Evolutionary conservation across 805 yeast genomes (phyloP), one percentile per base, ranked within the genome.

Genomic region (Metschnikowia orientalis): DNA sequence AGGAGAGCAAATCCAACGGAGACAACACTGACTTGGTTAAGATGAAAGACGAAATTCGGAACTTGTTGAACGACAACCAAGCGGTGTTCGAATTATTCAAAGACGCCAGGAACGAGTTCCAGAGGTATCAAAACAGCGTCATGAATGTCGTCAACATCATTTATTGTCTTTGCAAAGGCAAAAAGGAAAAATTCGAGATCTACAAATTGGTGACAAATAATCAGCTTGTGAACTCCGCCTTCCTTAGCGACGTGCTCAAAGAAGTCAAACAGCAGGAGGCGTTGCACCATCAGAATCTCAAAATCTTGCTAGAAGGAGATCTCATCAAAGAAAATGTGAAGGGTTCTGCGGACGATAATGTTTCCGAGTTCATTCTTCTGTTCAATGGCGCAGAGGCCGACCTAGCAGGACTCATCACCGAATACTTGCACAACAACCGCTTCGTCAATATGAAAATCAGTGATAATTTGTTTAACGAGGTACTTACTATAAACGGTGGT

Each of bases 401-500:
- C 18, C 28, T 39, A 7, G 19, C 41, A 17, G 37, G 35, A 9
- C 27, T 28, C 10, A 27, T 53, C 18, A 41, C 46, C n/a, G 39
- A 40, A 15, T 49, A 47, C 26, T 42, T 53, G 18, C 42, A 43
- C 25, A 14, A 34, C 5, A 45, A 48, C 28, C 26, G 33, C 10
- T 26, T 38, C 22, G 29, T 51, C 31, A 42, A 44, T 35, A 47
- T 44, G 43, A 41, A 44, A 10, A 46, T 57, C 23, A 52, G 54
- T 19, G 54, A 53, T 23, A 45, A 51, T 15, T 38, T 59, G 16
- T 61, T 61, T 40, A 47, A 53, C 41, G 67, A 61, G 39, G 46
- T 60, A 5, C 56, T 58, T 32, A 47, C 63, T 5, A 45, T 60
- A 31, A 55, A 44, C 35, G 57, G 58, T 13, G 59, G 59, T 6